Percentiles rank a stretch among this genome's conserved stretches.
Evolutionary conservation across 2,329 filamentous ascomycete genomes (phyloP).

Genomic region (Phyllosticta citribraziliensis): DNA sequence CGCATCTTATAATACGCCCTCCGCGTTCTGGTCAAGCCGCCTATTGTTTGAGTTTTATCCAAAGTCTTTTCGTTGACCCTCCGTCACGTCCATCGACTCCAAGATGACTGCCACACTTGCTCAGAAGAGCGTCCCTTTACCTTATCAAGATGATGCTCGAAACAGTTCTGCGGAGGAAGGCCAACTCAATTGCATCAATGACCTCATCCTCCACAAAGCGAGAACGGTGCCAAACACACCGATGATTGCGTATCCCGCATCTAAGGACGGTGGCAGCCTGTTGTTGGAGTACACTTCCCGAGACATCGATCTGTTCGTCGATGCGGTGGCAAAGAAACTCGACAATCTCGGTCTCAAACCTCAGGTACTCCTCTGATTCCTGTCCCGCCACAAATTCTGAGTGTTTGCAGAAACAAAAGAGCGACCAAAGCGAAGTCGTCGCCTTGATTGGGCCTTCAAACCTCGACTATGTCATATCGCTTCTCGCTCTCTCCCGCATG

Average conservation of each 20-base stretch:
- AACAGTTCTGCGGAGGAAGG: background rate
- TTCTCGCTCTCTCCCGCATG: conserved; percentile 45
- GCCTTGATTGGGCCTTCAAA: conserved; percentile 45
- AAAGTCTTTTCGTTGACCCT: background rate
- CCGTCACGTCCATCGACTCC: background rate
- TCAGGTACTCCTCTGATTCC: conserved; percentile 12
- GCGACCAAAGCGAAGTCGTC: conserved; percentile 20
- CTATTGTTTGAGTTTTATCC: background rate
- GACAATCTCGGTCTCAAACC: conserved; percentile 16
- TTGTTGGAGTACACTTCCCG: conserved; percentile 19
- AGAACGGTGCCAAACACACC: conserved; percentile 12
- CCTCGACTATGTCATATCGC: conserved; percentile 45
- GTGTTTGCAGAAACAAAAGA: background rate
- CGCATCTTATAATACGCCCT: background rate
- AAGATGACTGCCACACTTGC: background rate
- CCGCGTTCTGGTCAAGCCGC: background rate
- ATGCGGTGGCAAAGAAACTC: conserved; percentile 17
- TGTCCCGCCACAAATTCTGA: background rate
- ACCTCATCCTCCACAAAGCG: conserved; percentile 5
- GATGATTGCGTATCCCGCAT: conserved; percentile 17
- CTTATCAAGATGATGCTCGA: background rate
- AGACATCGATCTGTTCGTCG: conserved; percentile 19
- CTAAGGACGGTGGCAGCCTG: conserved; percentile 16
- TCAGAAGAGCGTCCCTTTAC: background rate
- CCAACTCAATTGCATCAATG: conserved; percentile 7